Evolutionary conservation across 768 basidiomycete genomes (phyloP).

Genomic region (Phanerodontia chrysosporium): DNA sequence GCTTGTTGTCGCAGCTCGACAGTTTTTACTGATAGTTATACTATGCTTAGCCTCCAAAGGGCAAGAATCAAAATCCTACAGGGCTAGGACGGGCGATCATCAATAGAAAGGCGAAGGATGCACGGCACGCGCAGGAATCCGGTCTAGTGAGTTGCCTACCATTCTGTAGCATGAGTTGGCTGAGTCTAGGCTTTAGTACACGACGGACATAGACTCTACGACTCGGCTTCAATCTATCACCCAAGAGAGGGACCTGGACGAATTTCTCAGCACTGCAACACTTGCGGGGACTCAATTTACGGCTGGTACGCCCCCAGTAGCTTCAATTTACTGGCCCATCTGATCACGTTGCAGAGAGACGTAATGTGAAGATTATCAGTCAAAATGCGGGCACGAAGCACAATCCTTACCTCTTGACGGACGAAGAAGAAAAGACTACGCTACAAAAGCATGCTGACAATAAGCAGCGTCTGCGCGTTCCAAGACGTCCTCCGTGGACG

Average conservation of each 20-base stretch:
- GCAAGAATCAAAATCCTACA: constrained; percentile 61
- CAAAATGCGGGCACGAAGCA: constrained; percentile 47
- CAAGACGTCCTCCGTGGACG: constrained; percentile 87
- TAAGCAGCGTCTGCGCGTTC: constrained; percentile 74
- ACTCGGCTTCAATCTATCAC: constrained; percentile 85
- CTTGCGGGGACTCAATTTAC: constrained; percentile 95
- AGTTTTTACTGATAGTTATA: neutral
- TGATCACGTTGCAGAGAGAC: constrained; percentile 46
- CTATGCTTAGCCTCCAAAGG: constrained; percentile 35
- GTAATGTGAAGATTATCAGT: constrained; percentile 78
- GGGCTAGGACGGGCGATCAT: constrained; percentile 95
- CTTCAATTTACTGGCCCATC: neutral
- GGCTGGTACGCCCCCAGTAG: constrained; percentile 57
- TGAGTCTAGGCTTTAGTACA: constrained; percentile 46
- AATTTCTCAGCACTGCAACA: constrained; percentile 92
- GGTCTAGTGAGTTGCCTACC: constrained; percentile 50
- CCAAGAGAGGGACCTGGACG: constrained; percentile 92
- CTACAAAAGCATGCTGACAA: constrained; percentile 73
- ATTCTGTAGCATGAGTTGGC: neutral
- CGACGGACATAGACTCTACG: constrained; percentile 66
- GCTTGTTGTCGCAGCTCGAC: neutral
- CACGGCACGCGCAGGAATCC: constrained; percentile 53
- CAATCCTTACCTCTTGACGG: constrained; percentile 84
- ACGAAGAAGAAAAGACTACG: constrained; percentile 75
- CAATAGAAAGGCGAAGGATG: constrained; percentile 83